Evolutionary conservation across 352 stramenopile species (phyloP).

Genomic region (Globisporangium heterothallicum): DNA sequence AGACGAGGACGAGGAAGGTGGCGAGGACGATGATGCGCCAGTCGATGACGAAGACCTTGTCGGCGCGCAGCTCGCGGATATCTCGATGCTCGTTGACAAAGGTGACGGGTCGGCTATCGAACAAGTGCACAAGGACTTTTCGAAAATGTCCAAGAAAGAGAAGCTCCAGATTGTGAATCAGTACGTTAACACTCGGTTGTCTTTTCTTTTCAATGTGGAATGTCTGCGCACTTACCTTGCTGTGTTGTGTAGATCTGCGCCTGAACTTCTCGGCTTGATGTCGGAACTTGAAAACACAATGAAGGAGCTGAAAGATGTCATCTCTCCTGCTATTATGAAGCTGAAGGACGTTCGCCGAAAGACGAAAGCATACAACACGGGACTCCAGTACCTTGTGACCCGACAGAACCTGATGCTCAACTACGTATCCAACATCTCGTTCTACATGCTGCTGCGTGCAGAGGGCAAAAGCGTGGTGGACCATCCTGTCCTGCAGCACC

Average conservation of each 20-base stretch:
- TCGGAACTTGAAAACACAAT: slow-evolving; percentile 63
- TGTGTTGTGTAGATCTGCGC: slow-evolving; percentile 33
- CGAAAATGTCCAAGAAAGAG: slow-evolving; percentile 82
- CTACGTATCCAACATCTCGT: slow-evolving; percentile 83
- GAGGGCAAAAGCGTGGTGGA: slow-evolving; percentile 77
- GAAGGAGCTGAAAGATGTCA: slow-evolving; percentile 55
- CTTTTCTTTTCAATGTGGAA: neutral
- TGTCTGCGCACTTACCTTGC: neutral
- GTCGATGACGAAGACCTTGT: slow-evolving; percentile 69
- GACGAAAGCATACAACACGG: slow-evolving; percentile 51
- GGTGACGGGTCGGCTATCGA: slow-evolving; percentile 42
- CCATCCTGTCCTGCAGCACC: slow-evolving; percentile 72
- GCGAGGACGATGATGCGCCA: slow-evolving; percentile 16
- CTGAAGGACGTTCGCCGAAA: slow-evolving; percentile 58
- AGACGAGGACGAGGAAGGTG: slow-evolving; percentile 26
- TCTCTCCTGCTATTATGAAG: slow-evolving; percentile 67
- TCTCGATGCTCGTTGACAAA: slow-evolving; percentile 59
- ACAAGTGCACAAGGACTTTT: slow-evolving; percentile 76
- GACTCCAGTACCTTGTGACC: slow-evolving; percentile 71
- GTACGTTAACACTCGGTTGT: slow-evolving; percentile 25
- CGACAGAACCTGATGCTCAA: slow-evolving; percentile 81
- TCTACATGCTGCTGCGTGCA: slow-evolving; percentile 76
- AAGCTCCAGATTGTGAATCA: slow-evolving; percentile 86
- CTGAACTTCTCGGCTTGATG: slow-evolving; percentile 69
- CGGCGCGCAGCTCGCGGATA: slow-evolving; percentile 65